Conservation (phyloP, 83 land plant species). For the Picea engelmannii region DNA sequence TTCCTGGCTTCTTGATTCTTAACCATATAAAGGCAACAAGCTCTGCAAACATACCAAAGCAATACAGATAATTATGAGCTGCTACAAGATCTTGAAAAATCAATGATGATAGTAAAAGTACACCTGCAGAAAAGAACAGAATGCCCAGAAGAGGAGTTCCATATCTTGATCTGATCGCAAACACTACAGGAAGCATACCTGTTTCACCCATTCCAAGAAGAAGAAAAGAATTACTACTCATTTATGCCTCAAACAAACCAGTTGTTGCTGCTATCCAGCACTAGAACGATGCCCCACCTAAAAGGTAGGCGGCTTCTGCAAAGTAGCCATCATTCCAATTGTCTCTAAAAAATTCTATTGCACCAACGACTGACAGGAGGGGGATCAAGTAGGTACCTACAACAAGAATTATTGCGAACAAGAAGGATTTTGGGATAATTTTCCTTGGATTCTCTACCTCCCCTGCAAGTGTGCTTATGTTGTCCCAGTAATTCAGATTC, state of each 20-base stretch:
- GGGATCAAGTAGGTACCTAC: slow-evolving; percentile 19
- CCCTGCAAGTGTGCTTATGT: too few relatives aligned
- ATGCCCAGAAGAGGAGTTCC: slow-evolving; percentile 40
- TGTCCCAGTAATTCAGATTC: too few relatives aligned
- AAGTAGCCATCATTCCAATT: slow-evolving; percentile 37
- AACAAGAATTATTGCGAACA: slow-evolving; percentile 61
- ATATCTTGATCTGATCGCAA: slow-evolving; percentile 39
- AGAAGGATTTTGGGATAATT: slow-evolving; percentile 8
- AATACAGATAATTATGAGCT: slow-evolving; percentile 6
- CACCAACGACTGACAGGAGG: too few relatives aligned
- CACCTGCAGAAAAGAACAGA: slow-evolving; percentile 76
- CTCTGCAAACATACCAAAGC: background rate
- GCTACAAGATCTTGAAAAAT: too few relatives aligned
- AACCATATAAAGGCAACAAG: too few relatives aligned
- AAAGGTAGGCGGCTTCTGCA: slow-evolving; percentile 54
- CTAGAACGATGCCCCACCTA: slow-evolving; percentile 71
- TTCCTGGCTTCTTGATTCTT: too few relatives aligned
- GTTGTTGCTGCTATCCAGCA: slow-evolving; percentile 81
- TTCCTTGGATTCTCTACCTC: too few relatives aligned
- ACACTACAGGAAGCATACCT: slow-evolving; percentile 17
- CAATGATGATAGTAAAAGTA: slow-evolving; percentile 1
- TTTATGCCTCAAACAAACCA: slow-evolving; percentile 16
- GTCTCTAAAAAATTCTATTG: too few relatives aligned
- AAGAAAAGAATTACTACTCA: slow-evolving; percentile 59
- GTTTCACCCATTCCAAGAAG: slow-evolving; percentile 84